A percentile compares a stretch with the other conserved stretches of the same genome.
Evolutionary conservation across 805 yeast species (phyloP).

Genomic region (Komagataella mondaviorum): DNA sequence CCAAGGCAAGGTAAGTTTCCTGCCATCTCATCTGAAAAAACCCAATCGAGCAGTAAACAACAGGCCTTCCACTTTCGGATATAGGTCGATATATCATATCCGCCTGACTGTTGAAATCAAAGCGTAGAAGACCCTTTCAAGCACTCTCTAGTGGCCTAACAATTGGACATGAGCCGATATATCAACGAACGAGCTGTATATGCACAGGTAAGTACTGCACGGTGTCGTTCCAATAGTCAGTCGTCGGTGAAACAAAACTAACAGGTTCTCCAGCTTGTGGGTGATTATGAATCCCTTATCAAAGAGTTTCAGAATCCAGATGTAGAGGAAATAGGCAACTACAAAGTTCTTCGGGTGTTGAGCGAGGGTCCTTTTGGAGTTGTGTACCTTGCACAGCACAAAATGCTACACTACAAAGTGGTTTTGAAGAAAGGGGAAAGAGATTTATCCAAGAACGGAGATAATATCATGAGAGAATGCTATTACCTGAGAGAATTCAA

Average conservation of each 20-base stretch:
- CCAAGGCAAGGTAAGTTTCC: not conserved
- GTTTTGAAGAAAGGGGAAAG: slow-evolving; percentile 66
- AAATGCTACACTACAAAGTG: slow-evolving; percentile 58
- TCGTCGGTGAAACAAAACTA: not conserved
- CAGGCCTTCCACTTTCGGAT: not conserved
- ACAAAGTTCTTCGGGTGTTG: slow-evolving; percentile 54
- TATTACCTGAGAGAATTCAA: slow-evolving; percentile 76
- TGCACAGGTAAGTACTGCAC: not conserved
- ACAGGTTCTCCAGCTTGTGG: not conserved
- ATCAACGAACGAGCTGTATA: not conserved
- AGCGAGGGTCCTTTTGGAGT: slow-evolving; percentile 94
- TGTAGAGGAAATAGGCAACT: slow-evolving; percentile 66
- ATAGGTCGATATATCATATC: not conserved
- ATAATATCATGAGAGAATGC: slow-evolving; percentile 81
- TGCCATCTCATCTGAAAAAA: not conserved
- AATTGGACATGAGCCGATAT: not conserved
- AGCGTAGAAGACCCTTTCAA: not conserved
- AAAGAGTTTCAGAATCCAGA: slow-evolving; percentile 21
- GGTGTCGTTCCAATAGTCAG: not conserved
- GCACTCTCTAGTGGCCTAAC: not conserved
- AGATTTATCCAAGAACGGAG: slow-evolving; percentile 41
- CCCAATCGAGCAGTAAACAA: not conserved
- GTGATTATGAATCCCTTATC: slow-evolving; percentile 23
- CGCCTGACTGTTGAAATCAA: slow-evolving; percentile 6
- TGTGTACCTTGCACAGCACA: slow-evolving; percentile 75